These are phyloP conservation scores for Scleroderma citrinum DNA, from an alignment of 768 basidiomycete genomes.

Conservation along the genomic window DNA sequence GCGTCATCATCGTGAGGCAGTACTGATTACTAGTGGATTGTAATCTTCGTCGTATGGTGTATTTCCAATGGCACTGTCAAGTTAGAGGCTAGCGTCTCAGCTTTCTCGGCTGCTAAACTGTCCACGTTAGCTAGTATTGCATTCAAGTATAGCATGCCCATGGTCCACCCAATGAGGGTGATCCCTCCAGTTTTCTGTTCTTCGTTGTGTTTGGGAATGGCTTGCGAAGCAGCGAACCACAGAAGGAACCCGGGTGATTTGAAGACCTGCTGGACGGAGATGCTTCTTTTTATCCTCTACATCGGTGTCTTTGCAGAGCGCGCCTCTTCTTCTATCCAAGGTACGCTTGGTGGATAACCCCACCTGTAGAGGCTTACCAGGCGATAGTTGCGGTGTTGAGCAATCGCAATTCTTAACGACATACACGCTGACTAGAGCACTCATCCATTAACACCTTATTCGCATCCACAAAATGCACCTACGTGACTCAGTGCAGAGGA, in stretches of 20 bases:
- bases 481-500: too few relatives aligned
- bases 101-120: not conserved
- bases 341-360: constrained; percentile 1
- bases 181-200: constrained; percentile 3
- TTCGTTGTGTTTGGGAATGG: not conserved
- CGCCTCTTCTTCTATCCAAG: constrained; percentile 1
- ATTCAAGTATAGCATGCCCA: constrained; percentile 1
- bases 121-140: constrained; percentile 6
- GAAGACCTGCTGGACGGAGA: constrained; percentile 1
- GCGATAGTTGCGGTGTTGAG: constrained; percentile 3
- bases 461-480: too few relatives aligned
- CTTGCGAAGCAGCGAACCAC: constrained; percentile 2
- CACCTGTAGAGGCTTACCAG: constrained; percentile 8
- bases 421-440: too few relatives aligned
- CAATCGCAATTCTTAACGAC: too few relatives aligned
- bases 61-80: too few relatives aligned
- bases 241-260: constrained; percentile 5
- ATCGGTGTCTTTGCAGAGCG: not conserved
- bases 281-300: constrained; percentile 1
- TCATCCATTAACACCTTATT: too few relatives aligned
- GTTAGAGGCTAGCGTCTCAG: not conserved
- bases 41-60: too few relatives aligned
- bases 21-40: too few relatives aligned
- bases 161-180: constrained; percentile 7
- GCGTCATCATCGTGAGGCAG: too few relatives aligned